Percentiles rank a stretch among this genome's conserved stretches.
phyloP scores from a whole-genome alignment of 306 rosid species.

The Lagenaria siceraria region DNA sequence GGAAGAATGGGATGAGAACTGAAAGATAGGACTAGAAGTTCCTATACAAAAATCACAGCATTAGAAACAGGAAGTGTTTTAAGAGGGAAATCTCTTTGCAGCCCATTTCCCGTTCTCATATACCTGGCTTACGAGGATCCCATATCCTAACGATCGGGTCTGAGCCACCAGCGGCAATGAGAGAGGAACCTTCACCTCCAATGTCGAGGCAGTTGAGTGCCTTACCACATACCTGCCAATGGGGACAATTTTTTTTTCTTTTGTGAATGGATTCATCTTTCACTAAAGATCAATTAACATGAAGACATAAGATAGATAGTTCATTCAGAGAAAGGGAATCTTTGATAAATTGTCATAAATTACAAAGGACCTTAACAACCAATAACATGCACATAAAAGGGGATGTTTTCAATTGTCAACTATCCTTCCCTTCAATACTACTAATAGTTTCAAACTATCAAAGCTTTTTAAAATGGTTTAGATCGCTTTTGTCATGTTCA shows the following conservation, averaged over 20 bases:
- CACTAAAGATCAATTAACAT: neutral
- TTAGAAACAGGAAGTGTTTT: conserved; percentile 3
- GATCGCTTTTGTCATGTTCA: too few relatives aligned
- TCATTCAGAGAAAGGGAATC: neutral
- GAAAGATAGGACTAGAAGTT: conserved; percentile 74
- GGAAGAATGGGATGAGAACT: conserved; percentile 68
- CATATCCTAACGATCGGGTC: conserved; percentile 78
- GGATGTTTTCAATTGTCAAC: too few relatives aligned
- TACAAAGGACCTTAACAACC: neutral
- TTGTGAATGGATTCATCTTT: neutral
- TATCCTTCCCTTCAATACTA: neutral
- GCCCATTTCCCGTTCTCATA: neutral
- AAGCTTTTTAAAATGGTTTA: too few relatives aligned
- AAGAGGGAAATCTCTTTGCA: conserved; percentile 3
- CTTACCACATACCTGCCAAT: conserved; percentile 54
- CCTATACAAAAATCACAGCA: conserved; percentile 24
- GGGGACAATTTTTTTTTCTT: neutral
- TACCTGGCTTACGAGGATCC: conserved; percentile 99
- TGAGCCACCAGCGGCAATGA: conserved; percentile 79
- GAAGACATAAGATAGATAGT: neutral
- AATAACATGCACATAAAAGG: neutral
- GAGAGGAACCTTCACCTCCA: conserved; percentile 78
- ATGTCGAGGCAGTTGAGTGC: conserved; percentile 75
- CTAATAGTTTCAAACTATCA: too few relatives aligned
- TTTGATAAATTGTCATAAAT: neutral